Evolutionary conservation across 2,329 filamentous ascomycete species (phyloP).

Genomic region (Fusarium odoratissimum): DNA sequence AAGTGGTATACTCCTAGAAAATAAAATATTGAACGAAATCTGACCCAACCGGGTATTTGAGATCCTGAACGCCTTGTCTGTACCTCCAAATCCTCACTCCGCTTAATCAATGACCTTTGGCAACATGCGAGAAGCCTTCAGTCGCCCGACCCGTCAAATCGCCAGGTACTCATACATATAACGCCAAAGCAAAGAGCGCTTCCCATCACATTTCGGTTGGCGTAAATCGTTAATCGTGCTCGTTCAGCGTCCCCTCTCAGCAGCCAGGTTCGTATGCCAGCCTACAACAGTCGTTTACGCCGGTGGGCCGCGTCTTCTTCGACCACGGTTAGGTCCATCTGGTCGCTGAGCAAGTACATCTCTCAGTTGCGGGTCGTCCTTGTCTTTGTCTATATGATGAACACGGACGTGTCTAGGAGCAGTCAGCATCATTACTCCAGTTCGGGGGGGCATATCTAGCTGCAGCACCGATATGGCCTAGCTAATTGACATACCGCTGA

Average conservation of each 20-base stretch:
- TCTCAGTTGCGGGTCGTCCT: constrained; percentile 83
- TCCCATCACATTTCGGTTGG: constrained; percentile 6
- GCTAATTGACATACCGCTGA: constrained; percentile 72
- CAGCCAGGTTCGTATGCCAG: neutral
- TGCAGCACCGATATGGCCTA: neutral
- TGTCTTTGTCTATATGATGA: constrained; percentile 89
- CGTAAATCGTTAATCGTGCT: constrained; percentile 20
- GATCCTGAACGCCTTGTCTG: constrained; percentile 40
- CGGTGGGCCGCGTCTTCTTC: constrained; percentile 73
- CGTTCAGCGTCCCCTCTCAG: neutral
- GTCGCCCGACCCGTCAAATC: constrained; percentile 13
- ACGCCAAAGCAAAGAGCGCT: constrained; percentile 18
- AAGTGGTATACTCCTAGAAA: constrained; percentile 16
- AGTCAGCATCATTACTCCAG: constrained; percentile 14
- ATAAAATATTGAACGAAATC: constrained; percentile 20
- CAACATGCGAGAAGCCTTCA: constrained; percentile 3
- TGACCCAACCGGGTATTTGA: constrained; percentile 44
- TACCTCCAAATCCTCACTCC: constrained; percentile 11
- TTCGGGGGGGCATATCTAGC: neutral
- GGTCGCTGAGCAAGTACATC: constrained; percentile 88
- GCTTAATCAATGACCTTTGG: neutral
- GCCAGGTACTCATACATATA: constrained; percentile 32
- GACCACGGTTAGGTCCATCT: constrained; percentile 84
- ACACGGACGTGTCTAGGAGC: constrained; percentile 83
- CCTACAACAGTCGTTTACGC: constrained; percentile 29